phyloP scores from a whole-genome alignment of 208 protist species.

The Acanthamoeba healyi region DNA sequence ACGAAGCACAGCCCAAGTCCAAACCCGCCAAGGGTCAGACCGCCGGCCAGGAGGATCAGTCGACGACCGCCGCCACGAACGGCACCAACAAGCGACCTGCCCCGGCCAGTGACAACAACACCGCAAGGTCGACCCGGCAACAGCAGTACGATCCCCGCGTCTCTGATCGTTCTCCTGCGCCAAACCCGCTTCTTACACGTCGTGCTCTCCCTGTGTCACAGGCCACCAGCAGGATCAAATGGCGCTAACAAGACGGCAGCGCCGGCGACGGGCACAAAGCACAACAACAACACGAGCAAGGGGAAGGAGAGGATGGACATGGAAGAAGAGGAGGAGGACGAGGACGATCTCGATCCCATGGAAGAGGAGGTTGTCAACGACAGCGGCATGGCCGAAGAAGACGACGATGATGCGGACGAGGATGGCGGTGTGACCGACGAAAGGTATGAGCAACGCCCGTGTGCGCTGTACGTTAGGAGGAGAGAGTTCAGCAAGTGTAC shows the following conservation, averaged over 20 bases:
- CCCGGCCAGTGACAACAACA: background rate
- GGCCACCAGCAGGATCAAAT: background rate
- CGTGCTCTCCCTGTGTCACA: background rate
- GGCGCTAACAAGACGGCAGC: background rate
- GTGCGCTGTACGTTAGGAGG: too few species aligned
- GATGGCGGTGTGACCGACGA: background rate
- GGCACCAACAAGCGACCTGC: background rate
- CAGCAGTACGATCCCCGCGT: background rate
- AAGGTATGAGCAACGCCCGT: background rate
- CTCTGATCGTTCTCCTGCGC: too few species aligned
- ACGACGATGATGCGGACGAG: background rate
- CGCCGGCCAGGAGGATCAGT: background rate
- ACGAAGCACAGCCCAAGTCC: conserved; percentile 19
- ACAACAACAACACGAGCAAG: background rate
- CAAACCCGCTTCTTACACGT: too few species aligned
- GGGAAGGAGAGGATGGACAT: background rate
- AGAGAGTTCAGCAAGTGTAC: too few species aligned
- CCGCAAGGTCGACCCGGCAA: background rate
- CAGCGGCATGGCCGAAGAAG: background rate
- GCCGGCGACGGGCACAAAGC: too few species aligned
- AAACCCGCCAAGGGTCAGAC: background rate
- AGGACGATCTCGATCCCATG: conserved; percentile 1
- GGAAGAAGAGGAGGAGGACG: background rate
- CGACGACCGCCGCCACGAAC: background rate
- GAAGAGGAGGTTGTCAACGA: background rate